Evolutionary conservation across 2,329 filamentous ascomycete species (phyloP).

Genomic region (Xylariales sp.): DNA sequence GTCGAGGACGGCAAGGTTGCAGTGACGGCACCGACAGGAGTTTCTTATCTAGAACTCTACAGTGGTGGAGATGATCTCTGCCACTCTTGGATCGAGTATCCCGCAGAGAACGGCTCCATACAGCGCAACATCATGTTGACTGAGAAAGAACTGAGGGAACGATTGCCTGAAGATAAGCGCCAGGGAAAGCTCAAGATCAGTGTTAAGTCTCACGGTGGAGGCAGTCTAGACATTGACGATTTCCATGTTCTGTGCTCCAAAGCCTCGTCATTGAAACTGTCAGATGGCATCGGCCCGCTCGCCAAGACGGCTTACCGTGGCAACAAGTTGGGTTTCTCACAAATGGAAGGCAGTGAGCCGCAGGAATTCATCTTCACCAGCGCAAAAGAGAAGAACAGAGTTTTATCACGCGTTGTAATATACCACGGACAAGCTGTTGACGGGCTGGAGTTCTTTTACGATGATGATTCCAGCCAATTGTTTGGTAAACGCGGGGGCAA

Average conservation of each 20-base stretch:
- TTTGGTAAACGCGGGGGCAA: constrained; percentile 80
- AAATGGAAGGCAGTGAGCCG: constrained; percentile 64
- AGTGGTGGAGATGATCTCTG: constrained; percentile 77
- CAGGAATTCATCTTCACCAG: constrained; percentile 74
- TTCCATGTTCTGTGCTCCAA: constrained; percentile 68
- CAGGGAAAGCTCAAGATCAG: constrained; percentile 67
- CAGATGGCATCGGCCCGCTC: constrained; percentile 47
- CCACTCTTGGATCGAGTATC: constrained; percentile 76
- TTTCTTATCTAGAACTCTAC: constrained; percentile 82
- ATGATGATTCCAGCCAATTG: constrained; percentile 77
- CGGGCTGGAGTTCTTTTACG: constrained; percentile 89
- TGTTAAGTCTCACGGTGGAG: constrained; percentile 72
- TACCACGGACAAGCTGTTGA: constrained; percentile 76
- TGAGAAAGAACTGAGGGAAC: constrained; percentile 68
- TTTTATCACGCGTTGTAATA: constrained; percentile 70
- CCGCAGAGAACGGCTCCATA: constrained; percentile 55
- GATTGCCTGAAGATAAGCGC: constrained; percentile 67
- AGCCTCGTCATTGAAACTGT: constrained; percentile 67
- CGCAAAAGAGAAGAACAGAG: constrained; percentile 61
- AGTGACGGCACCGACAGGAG: constrained; percentile 73
- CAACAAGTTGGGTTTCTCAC: constrained; percentile 67
- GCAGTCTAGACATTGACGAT: constrained; percentile 73
- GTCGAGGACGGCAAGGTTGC: constrained; percentile 74
- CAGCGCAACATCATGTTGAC: constrained; percentile 71
- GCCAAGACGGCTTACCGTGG: constrained; percentile 68